Conservation (phyloP, 176 grass and related monocot species). For the Saccharum officinarum region DNA sequence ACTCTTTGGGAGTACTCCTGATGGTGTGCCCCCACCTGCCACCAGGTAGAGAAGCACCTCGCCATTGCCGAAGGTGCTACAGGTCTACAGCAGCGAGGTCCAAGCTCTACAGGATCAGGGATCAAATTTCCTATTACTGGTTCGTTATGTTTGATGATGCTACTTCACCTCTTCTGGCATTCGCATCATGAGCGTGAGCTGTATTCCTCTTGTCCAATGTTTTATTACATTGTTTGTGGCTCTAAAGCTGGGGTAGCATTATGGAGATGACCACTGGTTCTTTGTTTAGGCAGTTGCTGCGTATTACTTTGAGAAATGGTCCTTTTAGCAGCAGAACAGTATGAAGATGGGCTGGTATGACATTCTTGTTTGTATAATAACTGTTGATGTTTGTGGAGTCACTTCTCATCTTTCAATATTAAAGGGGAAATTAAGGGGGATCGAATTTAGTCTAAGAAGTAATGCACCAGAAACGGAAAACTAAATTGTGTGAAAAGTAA, state of each 20-base stretch:
- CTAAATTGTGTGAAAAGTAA: background rate
- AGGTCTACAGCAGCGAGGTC: background rate
- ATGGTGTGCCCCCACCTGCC: background rate
- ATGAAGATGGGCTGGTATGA: background rate
- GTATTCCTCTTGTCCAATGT: background rate
- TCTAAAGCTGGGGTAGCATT: background rate
- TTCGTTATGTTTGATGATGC: background rate
- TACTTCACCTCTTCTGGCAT: background rate
- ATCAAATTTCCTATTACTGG: background rate
- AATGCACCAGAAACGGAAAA: background rate
- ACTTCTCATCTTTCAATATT: background rate
- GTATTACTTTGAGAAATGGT: background rate
- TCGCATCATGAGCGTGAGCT: background rate
- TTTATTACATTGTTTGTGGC: background rate
- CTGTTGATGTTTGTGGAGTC: background rate
- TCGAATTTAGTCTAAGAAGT: background rate
- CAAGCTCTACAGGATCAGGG: background rate
- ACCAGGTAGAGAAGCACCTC: background rate
- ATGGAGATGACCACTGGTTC: conserved; percentile 22
- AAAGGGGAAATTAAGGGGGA: background rate
- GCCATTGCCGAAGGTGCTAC: background rate
- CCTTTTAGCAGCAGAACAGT: background rate
- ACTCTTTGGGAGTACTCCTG: background rate
- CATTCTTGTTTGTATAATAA: background rate
- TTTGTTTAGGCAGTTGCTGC: background rate